Conservation (phyloP, 305 asterid species). For the Nicotiana rustica region DNA sequence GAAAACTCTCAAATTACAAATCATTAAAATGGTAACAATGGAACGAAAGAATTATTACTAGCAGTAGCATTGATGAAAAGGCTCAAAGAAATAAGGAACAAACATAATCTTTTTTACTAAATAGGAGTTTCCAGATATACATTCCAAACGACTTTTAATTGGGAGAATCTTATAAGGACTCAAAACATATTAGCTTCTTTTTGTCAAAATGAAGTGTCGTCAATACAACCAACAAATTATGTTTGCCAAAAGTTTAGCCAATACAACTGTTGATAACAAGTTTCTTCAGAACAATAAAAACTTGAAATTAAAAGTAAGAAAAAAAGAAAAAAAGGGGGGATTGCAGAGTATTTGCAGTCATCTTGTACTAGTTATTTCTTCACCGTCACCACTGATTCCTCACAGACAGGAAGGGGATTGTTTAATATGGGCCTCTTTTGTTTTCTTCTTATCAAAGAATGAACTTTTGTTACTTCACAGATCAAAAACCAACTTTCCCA, state of each 20-base stretch:
- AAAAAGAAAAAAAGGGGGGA: background rate
- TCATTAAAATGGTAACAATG: slow-evolving; percentile 11
- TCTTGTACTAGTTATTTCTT: background rate
- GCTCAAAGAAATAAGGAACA: background rate
- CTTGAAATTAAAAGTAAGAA: background rate
- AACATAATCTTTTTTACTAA: background rate
- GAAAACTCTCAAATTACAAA: background rate
- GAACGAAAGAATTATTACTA: background rate
- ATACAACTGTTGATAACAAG: background rate
- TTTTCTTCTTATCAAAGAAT: background rate
- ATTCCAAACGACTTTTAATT: background rate
- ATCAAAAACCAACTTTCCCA: background rate
- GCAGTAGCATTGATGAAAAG: background rate
- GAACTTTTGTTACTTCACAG: background rate
- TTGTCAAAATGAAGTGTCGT: background rate
- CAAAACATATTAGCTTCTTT: slow-evolving; percentile 1
- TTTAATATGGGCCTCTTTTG: background rate
- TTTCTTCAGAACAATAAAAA: background rate
- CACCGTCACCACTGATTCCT: background rate
- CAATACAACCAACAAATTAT: background rate
- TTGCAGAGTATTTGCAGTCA: background rate
- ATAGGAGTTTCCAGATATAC: background rate
- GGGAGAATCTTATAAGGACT: background rate
- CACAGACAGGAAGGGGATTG: background rate
- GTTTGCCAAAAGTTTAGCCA: background rate